Base-by-base conservation (phyloP, 2,329 filamentous ascomycete genomes). In the Zasmidium citrigriseum region DNA sequence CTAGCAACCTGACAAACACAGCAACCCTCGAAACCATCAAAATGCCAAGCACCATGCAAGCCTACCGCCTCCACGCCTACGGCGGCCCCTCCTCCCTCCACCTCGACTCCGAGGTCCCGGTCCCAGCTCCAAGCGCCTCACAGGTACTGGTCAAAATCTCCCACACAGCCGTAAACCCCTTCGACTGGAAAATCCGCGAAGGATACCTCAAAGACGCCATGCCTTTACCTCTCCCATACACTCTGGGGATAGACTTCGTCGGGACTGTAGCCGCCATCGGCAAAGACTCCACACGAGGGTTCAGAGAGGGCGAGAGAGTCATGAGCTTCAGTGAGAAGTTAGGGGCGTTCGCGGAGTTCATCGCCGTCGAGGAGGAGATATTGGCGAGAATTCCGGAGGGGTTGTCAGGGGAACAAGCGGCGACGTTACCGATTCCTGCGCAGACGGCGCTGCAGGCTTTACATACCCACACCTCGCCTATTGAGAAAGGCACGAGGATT, bases 401-500 rank as follows among this genome's bases (percentile, higher is more conserved):
- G 11, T 12, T 56, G 11, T 16, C 12, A n/a, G 46, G 52, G 16
- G 29, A 16, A 2, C 9, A 46, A 2, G 54, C 54, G 20, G 54
- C 54, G 16, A 51, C 54, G 2, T 45, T 56, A 18, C 54, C 54
- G 20, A 56, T 56, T 18, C 54, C 54, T 18, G 48, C 27, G n/a
- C 27, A 51, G 14, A 45, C 54, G 18, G 54, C 54, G 14, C 44
- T 46, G 54, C 46, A 56, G 24, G 29, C 46, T 3, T 21, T 56
- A 16, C 12, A 73, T 66, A 51, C 54, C 12, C n/a, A n/a, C n/a
- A 29, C 54, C 5, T 47, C 47, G 4, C 23, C 29, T 22, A 55
- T 76, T 9, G 25, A 50, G 7, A 62, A 67, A 21, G 73, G 69
- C 9, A 70, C 77, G 49, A 67, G 58, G n/a, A 62, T 76, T 14